Conservation (phyloP, 176 grass and related monocot genomes). For the Dendrocalamus sinicus region DNA sequence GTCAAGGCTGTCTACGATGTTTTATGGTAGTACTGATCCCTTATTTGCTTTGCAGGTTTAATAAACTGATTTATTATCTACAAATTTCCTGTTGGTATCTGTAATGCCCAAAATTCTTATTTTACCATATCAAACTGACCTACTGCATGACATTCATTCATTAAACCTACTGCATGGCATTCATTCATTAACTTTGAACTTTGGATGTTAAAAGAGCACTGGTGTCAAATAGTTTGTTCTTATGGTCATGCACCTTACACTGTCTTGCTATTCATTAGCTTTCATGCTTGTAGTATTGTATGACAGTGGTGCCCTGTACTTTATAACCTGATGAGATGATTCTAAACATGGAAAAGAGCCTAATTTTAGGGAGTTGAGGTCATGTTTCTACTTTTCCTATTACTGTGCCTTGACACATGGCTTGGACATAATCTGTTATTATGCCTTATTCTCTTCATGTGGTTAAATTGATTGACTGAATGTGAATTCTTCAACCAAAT, state of each 20-base stretch:
- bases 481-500: slow-evolving; percentile 5
- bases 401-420: neutral
- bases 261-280: neutral
- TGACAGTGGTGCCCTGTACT: neutral
- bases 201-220: neutral
- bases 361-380: neutral
- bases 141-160: neutral
- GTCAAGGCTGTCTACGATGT: slow-evolving; percentile 61
- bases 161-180: neutral
- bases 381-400: neutral
- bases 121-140: neutral
- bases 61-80: slow-evolving; percentile 17
- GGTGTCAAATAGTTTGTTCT: neutral
- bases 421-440: neutral
- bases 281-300: neutral
- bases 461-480: neutral
- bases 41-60: slow-evolving; percentile 21
- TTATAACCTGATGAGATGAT: neutral
- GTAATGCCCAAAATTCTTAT: neutral
- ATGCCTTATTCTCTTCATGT: neutral
- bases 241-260: neutral
- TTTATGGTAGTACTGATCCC: slow-evolving; percentile 64
- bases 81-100: neutral
- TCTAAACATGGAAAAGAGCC: neutral
- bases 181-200: neutral